These are phyloP conservation scores for Prunus salicina DNA, from an alignment of 306 rosid species.

Conservation along the genomic window DNA sequence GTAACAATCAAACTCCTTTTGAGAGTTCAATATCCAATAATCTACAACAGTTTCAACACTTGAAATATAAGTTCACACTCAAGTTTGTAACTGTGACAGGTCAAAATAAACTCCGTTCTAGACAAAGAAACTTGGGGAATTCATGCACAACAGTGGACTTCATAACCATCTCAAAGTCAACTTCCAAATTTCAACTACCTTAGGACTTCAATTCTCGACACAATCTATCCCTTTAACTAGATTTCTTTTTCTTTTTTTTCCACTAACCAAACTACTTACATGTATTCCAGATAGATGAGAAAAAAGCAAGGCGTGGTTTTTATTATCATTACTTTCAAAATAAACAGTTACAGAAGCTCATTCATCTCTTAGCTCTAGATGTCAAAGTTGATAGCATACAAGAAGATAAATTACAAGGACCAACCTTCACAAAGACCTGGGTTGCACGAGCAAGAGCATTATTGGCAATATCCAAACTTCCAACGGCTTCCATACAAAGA, in stretches of 20 bases:
- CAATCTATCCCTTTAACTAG: constrained; percentile 1
- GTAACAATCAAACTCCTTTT: not conserved
- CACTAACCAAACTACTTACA: not conserved
- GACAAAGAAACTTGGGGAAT: not conserved
- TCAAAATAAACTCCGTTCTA: not conserved
- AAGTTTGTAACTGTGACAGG: not conserved
- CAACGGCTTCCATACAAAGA: constrained; percentile 71
- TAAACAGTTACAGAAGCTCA: not conserved
- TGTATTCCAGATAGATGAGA: not conserved
- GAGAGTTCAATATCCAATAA: not conserved
- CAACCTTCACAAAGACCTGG: constrained; percentile 96
- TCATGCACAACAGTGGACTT: not conserved
- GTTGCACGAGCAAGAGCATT: constrained; percentile 94
- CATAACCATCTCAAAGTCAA: too few relatives aligned
- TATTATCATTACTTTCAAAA: not conserved
- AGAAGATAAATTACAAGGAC: not conserved
- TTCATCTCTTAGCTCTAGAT: not conserved
- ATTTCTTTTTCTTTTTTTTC: not conserved
- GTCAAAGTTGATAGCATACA: not conserved
- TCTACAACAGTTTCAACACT: not conserved
- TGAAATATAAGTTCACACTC: not conserved
- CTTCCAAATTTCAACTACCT: too few relatives aligned
- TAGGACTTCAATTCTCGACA: not conserved
- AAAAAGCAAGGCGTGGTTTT: not conserved
- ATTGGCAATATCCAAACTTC: constrained; percentile 82